These are phyloP conservation scores for Alternaria viburni DNA, from an alignment of 2,329 filamentous ascomycete species.

Conservation along the genomic window DNA sequence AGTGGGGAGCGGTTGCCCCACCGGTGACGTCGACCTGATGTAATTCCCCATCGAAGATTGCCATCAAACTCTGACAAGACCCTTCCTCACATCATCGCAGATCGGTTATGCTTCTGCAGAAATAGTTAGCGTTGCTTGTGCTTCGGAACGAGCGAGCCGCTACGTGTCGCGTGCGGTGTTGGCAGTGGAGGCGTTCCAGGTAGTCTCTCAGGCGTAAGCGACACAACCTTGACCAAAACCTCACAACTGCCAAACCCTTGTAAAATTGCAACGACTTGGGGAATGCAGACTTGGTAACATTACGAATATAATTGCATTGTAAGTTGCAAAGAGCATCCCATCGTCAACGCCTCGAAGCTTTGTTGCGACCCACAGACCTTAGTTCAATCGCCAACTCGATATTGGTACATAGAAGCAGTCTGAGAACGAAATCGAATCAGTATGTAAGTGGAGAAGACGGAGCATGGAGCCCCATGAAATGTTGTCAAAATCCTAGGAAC, in stretches of 20 bases:
- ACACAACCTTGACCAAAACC: neutral
- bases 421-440: neutral
- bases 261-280: neutral
- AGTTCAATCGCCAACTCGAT: neutral
- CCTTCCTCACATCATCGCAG: conserved; percentile 6
- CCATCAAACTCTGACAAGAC: conserved; percentile 4
- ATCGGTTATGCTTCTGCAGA: conserved; percentile 11
- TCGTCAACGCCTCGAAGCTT: neutral
- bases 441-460: neutral
- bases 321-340: neutral
- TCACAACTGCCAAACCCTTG: neutral
- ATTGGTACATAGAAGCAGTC: neutral
- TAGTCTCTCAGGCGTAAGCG: neutral
- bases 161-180: conserved; percentile 9
- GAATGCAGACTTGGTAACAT: neutral
- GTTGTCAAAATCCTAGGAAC: neutral
- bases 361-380: neutral
- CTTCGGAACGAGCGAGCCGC: conserved; percentile 11
- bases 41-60: conserved; percentile 15
- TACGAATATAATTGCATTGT: neutral
- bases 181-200: neutral
- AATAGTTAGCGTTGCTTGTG: conserved; percentile 9
- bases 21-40: conserved; percentile 25
- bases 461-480: neutral
- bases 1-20: conserved; percentile 13